These are phyloP conservation scores for Trypanosomatidae sp. DNA, from an alignment of 208 protist genomes.

Conservation along the genomic window DNA sequence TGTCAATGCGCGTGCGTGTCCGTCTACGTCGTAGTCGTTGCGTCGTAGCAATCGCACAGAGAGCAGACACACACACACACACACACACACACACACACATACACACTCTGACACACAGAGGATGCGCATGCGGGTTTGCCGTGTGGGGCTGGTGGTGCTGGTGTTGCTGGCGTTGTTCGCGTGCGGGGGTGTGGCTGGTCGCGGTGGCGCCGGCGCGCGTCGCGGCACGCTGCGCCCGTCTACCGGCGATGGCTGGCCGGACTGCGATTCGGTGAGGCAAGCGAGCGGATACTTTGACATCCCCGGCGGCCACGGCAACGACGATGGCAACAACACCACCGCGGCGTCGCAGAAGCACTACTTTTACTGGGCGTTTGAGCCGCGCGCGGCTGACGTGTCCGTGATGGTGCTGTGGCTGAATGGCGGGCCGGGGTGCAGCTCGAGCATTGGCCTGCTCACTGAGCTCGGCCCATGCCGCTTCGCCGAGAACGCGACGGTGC, in stretches of 20 bases:
- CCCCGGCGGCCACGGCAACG: constrained; percentile 9
- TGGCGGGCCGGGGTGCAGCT: constrained; percentile 86
- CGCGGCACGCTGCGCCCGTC: too few relatives aligned
- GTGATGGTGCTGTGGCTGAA: constrained; percentile 79
- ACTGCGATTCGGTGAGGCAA: constrained; percentile 47
- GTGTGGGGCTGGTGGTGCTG: too few relatives aligned
- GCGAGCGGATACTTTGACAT: constrained; percentile 75
- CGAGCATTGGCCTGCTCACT: constrained; percentile 35
- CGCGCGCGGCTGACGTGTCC: constrained; percentile 14
- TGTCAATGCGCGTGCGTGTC: too few relatives aligned
- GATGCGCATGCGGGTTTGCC: too few relatives aligned
- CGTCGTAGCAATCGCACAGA: too few relatives aligned
- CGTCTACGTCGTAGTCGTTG: too few relatives aligned
- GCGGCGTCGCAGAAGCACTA: constrained; percentile 45
- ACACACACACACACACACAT: too few relatives aligned
- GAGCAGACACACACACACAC: too few relatives aligned
- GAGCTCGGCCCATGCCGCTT: constrained; percentile 74
- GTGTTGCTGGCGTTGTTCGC: too few relatives aligned
- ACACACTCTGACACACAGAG: too few relatives aligned
- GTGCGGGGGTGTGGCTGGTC: too few relatives aligned
- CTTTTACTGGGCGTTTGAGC: constrained; percentile 88
- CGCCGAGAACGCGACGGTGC: constrained; percentile 18
- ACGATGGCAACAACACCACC: not conserved
- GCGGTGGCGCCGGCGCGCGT: too few relatives aligned
- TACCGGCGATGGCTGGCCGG: not conserved